Percentiles rank a stretch among this genome's conserved stretches.
Evolutionary conservation across 805 yeast genomes (phyloP).

Genomic region (Novakomyces olei): DNA sequence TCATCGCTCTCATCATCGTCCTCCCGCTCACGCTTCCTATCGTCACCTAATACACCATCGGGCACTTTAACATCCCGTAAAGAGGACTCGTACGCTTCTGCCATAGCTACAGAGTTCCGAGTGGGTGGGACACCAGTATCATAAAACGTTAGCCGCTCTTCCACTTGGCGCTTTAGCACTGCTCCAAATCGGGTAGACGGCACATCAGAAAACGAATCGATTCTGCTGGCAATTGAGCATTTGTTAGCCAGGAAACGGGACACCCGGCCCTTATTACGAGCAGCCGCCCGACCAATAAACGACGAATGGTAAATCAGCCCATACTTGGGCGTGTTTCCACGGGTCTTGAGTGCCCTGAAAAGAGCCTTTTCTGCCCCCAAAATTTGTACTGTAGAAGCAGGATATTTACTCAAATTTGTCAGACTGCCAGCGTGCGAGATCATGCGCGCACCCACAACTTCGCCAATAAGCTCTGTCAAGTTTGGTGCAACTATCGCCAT

Average conservation of each 20-base stretch:
- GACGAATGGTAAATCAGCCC: constrained; percentile 90
- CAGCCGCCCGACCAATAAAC: constrained; percentile 78
- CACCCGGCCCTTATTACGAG: constrained; percentile 97
- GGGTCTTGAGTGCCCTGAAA: constrained; percentile 75
- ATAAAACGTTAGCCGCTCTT: constrained; percentile 87
- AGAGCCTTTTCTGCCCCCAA: constrained; percentile 94
- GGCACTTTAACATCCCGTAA: background rate
- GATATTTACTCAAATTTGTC: constrained; percentile 89
- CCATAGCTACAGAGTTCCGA: constrained; percentile 86
- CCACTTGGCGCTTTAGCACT: constrained; percentile 87
- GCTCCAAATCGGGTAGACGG: constrained; percentile 80
- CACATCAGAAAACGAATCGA: constrained; percentile 88
- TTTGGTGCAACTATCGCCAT: constrained; percentile 98
- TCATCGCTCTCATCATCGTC: constrained; percentile 2
- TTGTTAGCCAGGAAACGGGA: constrained; percentile 97
- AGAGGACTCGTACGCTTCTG: constrained; percentile 58
- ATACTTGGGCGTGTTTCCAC: constrained; percentile 90
- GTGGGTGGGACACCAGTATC: constrained; percentile 92
- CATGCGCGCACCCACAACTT: constrained; percentile 94
- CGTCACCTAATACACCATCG: constrained; percentile 1
- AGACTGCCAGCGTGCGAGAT: constrained; percentile 97
- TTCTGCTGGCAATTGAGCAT: constrained; percentile 96
- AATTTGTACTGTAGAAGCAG: constrained; percentile 96
- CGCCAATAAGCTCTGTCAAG: constrained; percentile 89
- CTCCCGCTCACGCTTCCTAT: too few relatives aligned